Evolutionary conservation across 306 rosid genomes (phyloP).

Genomic region (Phaseolus lunatus): DNA sequence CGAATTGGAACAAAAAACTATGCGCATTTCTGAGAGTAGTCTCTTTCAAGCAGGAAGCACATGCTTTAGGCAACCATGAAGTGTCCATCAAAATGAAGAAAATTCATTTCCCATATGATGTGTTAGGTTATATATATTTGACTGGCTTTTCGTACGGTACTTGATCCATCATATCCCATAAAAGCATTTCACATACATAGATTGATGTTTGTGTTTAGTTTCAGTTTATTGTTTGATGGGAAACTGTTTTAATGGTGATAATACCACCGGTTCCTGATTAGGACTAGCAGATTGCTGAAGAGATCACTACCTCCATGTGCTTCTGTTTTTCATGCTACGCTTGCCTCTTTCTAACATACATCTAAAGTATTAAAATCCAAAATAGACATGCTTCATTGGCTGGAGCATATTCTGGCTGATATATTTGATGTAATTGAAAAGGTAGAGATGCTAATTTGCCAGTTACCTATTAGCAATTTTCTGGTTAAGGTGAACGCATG

Average conservation of each 20-base stretch:
- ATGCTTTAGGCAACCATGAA: conserved; percentile 51
- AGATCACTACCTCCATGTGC: not conserved
- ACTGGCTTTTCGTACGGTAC: conserved; percentile 37
- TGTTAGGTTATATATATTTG: conserved; percentile 34
- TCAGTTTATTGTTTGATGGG: not conserved
- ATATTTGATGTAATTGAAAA: no score
- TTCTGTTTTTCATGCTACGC: not conserved
- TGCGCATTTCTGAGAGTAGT: conserved; percentile 45
- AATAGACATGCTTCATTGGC: no score
- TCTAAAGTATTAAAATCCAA: no score
- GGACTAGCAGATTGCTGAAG: not conserved
- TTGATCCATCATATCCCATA: conserved; percentile 34
- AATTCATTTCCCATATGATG: conserved; percentile 35
- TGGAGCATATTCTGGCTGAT: no score
- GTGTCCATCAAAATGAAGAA: conserved; percentile 32
- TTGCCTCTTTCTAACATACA: not conserved
- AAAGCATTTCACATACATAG: conserved; percentile 10
- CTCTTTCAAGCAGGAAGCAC: conserved; percentile 45
- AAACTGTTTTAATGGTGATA: not conserved
- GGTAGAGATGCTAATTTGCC: no score
- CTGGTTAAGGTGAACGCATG: no score
- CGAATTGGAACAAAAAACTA: conserved; percentile 59
- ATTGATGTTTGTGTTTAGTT: conserved; percentile 32
- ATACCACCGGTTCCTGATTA: not conserved
- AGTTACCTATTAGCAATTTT: no score